These are phyloP conservation scores for Phytopythium oedochilum DNA, from an alignment of 352 stramenopile genomes.

Conservation along the genomic window DNA sequence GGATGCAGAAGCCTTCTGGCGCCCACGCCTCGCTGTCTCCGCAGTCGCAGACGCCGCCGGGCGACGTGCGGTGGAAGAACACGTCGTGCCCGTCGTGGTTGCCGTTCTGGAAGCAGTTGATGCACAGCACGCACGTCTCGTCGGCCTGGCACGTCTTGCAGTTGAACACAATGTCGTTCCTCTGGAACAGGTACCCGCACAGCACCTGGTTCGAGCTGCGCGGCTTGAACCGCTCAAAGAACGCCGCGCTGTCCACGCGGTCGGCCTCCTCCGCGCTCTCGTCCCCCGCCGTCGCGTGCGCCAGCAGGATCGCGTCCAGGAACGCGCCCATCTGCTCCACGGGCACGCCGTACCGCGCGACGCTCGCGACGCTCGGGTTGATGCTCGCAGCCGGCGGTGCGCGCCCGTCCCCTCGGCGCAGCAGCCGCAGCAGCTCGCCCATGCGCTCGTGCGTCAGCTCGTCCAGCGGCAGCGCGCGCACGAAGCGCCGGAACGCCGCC, in stretches of 20 bases:
- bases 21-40: slow-evolving; percentile 97
- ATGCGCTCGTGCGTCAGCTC: slow-evolving; percentile 10
- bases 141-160: slow-evolving; percentile 98
- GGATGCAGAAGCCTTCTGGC: slow-evolving; percentile 90
- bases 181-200: slow-evolving; percentile 96
- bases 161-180: slow-evolving; percentile 98
- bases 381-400: not conserved
- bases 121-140: slow-evolving; percentile 96
- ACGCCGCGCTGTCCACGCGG: slow-evolving; percentile 39
- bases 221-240: slow-evolving; percentile 56
- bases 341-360: slow-evolving; percentile 10
- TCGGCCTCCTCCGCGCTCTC: slow-evolving; percentile 4
- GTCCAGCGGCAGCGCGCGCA: slow-evolving; percentile 12
- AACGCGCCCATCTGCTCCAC: slow-evolving; percentile 24
- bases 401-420: slow-evolving; percentile 11
- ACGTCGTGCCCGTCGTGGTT: slow-evolving; percentile 95
- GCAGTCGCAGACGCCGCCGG: slow-evolving; percentile 96
- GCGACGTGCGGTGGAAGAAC: slow-evolving; percentile 76
- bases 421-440: slow-evolving; percentile 13
- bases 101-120: slow-evolving; percentile 93
- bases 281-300: slow-evolving; percentile 15
- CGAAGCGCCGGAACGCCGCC: slow-evolving; percentile 14
- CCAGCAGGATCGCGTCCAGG: slow-evolving; percentile 52
- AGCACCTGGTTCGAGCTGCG: slow-evolving; percentile 47
- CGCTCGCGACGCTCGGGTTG: slow-evolving; percentile 4